Evolutionary conservation across 495 filamentous ascomycete species (phyloP).

Genomic region (Podospora pseudocomata): DNA sequence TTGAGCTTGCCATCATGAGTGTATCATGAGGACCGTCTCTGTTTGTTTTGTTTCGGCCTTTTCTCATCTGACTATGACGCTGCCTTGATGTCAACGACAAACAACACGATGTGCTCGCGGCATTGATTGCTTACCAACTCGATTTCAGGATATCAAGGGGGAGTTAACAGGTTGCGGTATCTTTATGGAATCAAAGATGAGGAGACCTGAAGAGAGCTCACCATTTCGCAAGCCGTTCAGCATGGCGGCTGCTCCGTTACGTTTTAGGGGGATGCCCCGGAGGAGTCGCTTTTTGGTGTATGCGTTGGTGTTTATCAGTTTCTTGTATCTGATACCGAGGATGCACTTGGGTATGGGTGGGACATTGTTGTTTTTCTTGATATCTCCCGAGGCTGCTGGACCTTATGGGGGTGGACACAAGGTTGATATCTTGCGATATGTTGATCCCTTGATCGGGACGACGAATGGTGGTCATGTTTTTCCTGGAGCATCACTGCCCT

Average conservation of each 20-base stretch:
- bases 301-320: conserved; percentile 28
- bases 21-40: background rate
- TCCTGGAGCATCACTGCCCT: conserved; percentile 66
- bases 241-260: conserved; percentile 26
- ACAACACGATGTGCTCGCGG: background rate
- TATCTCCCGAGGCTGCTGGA: conserved; percentile 26
- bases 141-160: background rate
- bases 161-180: background rate
- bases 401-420: conserved; percentile 16
- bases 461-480: conserved; percentile 69
- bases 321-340: conserved; percentile 29
- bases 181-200: background rate
- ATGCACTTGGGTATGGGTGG: conserved; percentile 20
- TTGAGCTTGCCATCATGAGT: background rate
- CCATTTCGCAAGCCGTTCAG: conserved; percentile 23
- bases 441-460: conserved; percentile 60
- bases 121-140: background rate
- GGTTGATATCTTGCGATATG: conserved; percentile 36
- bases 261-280: conserved; percentile 36
- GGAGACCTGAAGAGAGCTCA: conserved; percentile 1
- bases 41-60: background rate
- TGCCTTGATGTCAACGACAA: background rate
- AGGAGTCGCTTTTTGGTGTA: conserved; percentile 34
- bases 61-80: background rate
- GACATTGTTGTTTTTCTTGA: conserved; percentile 23